Evolutionary conservation across 148 eudicot genomes (phyloP).

Genomic region (Vaccinium darrowii): DNA sequence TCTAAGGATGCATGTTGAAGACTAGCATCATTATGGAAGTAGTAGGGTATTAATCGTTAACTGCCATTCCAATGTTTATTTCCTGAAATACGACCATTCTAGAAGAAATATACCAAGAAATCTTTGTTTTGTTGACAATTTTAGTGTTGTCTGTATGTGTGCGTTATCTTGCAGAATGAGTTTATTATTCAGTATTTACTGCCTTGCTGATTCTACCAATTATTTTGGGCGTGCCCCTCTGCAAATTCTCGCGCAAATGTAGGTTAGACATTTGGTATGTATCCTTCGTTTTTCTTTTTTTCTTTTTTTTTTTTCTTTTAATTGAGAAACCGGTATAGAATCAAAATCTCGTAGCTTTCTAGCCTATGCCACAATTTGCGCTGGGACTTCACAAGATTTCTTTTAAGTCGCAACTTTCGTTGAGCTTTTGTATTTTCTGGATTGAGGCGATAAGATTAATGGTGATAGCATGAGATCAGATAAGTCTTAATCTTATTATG

Average conservation of each 20-base stretch:
- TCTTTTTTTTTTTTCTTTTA: neutral
- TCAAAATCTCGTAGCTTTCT: neutral
- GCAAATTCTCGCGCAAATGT: neutral
- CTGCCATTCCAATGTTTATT: neutral
- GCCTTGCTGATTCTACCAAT: neutral
- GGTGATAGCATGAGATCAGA: neutral
- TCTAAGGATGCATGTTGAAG: neutral
- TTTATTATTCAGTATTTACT: neutral
- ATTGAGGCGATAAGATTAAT: neutral
- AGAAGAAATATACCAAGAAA: neutral
- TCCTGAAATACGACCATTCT: neutral
- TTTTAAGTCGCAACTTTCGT: neutral
- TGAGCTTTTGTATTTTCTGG: neutral
- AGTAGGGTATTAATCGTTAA: neutral
- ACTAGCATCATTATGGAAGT: neutral
- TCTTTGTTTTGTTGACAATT: neutral
- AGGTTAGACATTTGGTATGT: neutral
- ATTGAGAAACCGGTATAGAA: neutral
- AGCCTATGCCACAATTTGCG: neutral
- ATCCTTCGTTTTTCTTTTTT: neutral
- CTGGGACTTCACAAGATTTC: neutral
- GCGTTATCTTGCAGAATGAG: neutral
- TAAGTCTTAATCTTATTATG: neutral
- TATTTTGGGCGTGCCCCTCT: neutral
- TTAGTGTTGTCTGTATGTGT: neutral